A percentile compares a stretch with the other conserved stretches of the same genome.
Conservation (phyloP, 495 filamentous ascomycete genomes). For the Durotheca rogersii region DNA sequence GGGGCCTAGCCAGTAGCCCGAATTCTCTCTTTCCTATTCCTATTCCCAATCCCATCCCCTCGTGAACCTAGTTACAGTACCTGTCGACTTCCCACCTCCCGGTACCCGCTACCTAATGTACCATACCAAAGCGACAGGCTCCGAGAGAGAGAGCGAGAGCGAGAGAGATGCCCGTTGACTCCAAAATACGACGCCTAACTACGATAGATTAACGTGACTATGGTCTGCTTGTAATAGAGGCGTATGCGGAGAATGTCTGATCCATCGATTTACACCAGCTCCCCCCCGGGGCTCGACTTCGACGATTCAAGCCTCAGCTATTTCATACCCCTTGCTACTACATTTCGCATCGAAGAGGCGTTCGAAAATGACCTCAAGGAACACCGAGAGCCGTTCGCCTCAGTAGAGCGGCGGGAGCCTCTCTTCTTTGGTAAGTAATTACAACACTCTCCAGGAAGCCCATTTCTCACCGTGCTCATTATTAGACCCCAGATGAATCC, state of each 20-base stretch:
- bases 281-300: conserved; percentile 51
- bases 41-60: too few relatives aligned
- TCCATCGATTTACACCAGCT: conserved; percentile 25
- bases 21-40: too few relatives aligned
- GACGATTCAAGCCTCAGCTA: conserved; percentile 74
- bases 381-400: conserved; percentile 43
- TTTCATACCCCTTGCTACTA: conserved; percentile 69
- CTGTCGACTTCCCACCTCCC: too few relatives aligned
- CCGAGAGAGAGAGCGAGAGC: too few relatives aligned
- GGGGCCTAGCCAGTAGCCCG: too few relatives aligned
- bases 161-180: too few relatives aligned
- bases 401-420: conserved; percentile 51
- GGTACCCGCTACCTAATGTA: too few relatives aligned
- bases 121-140: too few relatives aligned
- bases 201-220: too few relatives aligned
- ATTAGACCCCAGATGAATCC: conserved; percentile 70
- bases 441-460: conserved; percentile 26
- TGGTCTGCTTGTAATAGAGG: too few relatives aligned
- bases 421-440: conserved; percentile 68
- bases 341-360: conserved; percentile 63
- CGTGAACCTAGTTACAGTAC: too few relatives aligned
- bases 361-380: conserved; percentile 35
- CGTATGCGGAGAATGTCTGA: conserved; percentile 29
- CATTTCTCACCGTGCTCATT: conserved; percentile 61
- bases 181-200: too few relatives aligned